These are phyloP conservation scores for Floccularia luteovirens DNA, from an alignment of 768 basidiomycete genomes.

Conservation along the genomic window DNA sequence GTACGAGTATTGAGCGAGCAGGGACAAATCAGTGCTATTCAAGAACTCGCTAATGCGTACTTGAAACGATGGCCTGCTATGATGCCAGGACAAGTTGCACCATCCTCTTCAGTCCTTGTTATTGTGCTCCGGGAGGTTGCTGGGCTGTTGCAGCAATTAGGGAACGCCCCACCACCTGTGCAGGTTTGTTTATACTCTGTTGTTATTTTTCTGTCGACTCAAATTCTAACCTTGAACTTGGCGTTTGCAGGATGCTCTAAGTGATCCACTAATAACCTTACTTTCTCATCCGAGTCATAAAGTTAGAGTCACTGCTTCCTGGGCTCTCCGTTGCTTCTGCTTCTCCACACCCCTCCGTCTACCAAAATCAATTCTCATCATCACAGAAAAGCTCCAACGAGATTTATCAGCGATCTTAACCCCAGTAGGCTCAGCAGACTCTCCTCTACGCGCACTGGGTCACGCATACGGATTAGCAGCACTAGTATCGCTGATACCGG, in stretches of 20 bases:
- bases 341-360: conserved; percentile 81
- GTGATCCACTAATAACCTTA: conserved; percentile 79
- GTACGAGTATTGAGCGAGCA: conserved; percentile 88
- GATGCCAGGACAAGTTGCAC: conserved; percentile 77
- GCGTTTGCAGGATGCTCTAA: conserved; percentile 61
- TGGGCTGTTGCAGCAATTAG: conserved; percentile 80
- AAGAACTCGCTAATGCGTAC: conserved; percentile 76
- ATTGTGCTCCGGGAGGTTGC: conserved; percentile 80
- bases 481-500: conserved; percentile 78
- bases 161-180: conserved; percentile 85
- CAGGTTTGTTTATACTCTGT: conserved; percentile 42
- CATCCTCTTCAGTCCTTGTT: conserved; percentile 58
- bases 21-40: conserved; percentile 86
- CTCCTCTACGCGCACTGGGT: conserved; percentile 68
- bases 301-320: conserved; percentile 80
- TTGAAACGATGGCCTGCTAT: conserved; percentile 90
- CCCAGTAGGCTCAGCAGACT: conserved; percentile 65
- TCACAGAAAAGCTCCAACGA: conserved; percentile 78
- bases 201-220: neutral
- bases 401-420: conserved; percentile 71
- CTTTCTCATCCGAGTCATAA: conserved; percentile 83
- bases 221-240: neutral
- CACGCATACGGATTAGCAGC: conserved; percentile 88
- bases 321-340: conserved; percentile 88
- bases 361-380: conserved; percentile 66